A percentile compares a stretch with the other conserved stretches of the same genome.
phyloP scores from a whole-genome alignment of 129 eudicot species.

The Helianthus annuus region DNA sequence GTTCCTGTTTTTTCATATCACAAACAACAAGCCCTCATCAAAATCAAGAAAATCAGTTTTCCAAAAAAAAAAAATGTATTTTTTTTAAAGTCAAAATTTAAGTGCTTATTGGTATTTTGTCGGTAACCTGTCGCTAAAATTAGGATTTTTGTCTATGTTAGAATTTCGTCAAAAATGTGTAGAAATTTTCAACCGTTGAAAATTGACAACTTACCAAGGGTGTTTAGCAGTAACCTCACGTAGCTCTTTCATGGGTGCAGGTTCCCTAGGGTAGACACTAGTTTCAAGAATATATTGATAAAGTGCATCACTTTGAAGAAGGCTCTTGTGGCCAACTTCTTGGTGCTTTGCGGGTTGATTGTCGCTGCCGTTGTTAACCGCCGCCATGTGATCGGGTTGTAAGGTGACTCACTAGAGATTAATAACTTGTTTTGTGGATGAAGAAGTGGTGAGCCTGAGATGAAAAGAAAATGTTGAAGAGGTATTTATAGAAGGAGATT shows the following conservation, averaged over 20 bases:
- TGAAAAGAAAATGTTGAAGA: neutral
- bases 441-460: conserved; percentile 25
- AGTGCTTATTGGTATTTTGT: neutral
- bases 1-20: conserved; percentile 36
- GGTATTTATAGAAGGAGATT: conserved; percentile 29
- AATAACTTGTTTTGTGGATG: conserved; percentile 8
- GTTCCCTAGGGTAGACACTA: conserved; percentile 64
- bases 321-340: conserved; percentile 71
- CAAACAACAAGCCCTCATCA: conserved; percentile 6
- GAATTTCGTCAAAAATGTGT: too few species aligned
- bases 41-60: neutral
- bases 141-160: too few species aligned
- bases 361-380: conserved; percentile 25
- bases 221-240: conserved; percentile 65
- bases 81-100: neutral
- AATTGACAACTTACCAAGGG: conserved; percentile 40
- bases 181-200: neutral
- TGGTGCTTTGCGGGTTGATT: conserved; percentile 47
- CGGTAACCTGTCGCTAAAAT: too few species aligned
- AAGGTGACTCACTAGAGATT: neutral
- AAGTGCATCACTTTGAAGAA: conserved; percentile 64
- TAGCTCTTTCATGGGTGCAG: conserved; percentile 59
- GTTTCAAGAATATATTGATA: conserved; percentile 66
- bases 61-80: neutral
- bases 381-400: conserved; percentile 35